A percentile compares a stretch with the other conserved stretches of the same genome.
Conservation (phyloP, 139 green algal species). For the Ettlia oleoabundans region DNA sequence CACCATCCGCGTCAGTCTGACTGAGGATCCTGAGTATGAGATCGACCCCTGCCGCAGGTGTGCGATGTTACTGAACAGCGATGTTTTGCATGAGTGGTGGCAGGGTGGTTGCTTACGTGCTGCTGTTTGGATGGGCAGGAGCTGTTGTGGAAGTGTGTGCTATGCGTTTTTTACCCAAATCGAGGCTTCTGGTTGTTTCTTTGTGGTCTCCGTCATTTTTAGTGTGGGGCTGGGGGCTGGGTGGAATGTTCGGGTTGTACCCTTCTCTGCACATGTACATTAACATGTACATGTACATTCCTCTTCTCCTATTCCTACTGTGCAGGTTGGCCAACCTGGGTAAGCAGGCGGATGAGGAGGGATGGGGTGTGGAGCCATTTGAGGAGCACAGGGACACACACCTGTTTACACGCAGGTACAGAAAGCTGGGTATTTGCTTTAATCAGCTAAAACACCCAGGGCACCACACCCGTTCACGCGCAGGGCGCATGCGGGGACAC, state of each 20-base stretch:
- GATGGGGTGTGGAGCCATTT: conserved; percentile 81
- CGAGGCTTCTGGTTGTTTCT: too few relatives aligned
- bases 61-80: too few relatives aligned
- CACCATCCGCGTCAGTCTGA: conserved; percentile 97
- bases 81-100: not conserved
- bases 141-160: too few relatives aligned
- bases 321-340: conserved; percentile 82
- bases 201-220: too few relatives aligned
- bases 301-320: not conserved
- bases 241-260: too few relatives aligned
- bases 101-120: not conserved
- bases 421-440: not conserved
- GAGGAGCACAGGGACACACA: conserved; percentile 91
- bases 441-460: too few relatives aligned
- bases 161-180: too few relatives aligned
- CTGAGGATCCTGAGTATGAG: conserved; percentile 97
- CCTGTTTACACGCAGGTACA: conserved; percentile 71
- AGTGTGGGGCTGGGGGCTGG: too few relatives aligned
- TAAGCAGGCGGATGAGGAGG: conserved; percentile 56
- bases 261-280: too few relatives aligned
- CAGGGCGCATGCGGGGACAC: not conserved
- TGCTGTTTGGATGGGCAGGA: too few relatives aligned
- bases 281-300: not conserved
- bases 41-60: conserved; percentile 89
- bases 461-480: too few relatives aligned